phyloP scores from a whole-genome alignment of 2,329 filamentous ascomycete species.

The Fusarium stilboides region DNA sequence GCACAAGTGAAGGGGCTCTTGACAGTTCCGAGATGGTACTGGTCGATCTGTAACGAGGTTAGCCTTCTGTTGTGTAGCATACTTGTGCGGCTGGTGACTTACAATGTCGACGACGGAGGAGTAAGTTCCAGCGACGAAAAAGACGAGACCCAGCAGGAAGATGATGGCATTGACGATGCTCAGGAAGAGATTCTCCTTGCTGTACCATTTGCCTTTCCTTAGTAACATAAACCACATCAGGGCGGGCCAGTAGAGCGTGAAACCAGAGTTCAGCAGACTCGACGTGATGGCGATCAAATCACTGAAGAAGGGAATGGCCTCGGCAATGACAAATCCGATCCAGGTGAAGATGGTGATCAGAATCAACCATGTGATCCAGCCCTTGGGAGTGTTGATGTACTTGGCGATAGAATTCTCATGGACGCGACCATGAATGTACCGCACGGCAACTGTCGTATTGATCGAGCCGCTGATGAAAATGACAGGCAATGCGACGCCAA shows the following conservation, averaged over 20 bases:
- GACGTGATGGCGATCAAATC: constrained; percentile 70
- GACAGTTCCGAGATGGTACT: constrained; percentile 38
- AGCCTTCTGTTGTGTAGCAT: not conserved
- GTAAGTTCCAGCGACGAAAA: constrained; percentile 40
- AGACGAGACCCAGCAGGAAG: constrained; percentile 36
- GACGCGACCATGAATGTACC: constrained; percentile 55
- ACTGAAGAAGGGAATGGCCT: constrained; percentile 80
- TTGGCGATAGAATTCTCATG: constrained; percentile 41
- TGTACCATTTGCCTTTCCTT: constrained; percentile 44
- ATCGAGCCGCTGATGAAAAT: constrained; percentile 80
- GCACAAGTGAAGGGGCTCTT: constrained; percentile 32
- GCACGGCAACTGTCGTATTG: constrained; percentile 61
- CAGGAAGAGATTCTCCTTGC: constrained; percentile 31
- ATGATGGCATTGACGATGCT: constrained; percentile 38
- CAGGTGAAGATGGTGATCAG: constrained; percentile 70
- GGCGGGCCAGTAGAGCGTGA: constrained; percentile 58
- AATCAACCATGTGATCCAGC: constrained; percentile 67
- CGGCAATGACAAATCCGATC: constrained; percentile 64
- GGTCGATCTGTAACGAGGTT: constrained; percentile 24
- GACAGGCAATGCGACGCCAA: constrained; percentile 72
- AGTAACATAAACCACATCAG: constrained; percentile 59
- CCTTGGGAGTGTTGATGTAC: constrained; percentile 45
- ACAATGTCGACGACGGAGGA: constrained; percentile 36
- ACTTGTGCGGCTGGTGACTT: not conserved
- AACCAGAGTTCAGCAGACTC: constrained; percentile 61